Evolutionary conservation across 306 rosid genomes (phyloP), one percentile per base, ranked within the genome.

Genomic region (Quercus alba): DNA sequence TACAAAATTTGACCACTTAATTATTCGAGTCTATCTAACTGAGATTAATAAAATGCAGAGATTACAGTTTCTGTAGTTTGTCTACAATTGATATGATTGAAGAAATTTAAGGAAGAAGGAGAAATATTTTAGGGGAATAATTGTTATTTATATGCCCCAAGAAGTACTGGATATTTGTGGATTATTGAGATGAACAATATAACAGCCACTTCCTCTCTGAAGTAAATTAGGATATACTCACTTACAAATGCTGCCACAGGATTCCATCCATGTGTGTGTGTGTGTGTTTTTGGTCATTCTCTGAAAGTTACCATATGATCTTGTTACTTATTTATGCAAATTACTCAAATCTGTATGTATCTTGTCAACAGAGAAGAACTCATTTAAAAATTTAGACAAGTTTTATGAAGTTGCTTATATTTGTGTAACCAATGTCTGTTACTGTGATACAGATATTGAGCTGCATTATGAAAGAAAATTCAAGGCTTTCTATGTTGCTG

Each of bases 291-390:
- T 74, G 19, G 80, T 63, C 57, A 51, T 20, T 64, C 0, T 70
- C 75, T 80, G 78, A 56, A 75, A 67, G 14, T 49, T 49, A 49
- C 17, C 54, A 28, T 21, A 71, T 79, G 78, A 70, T 80, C 21
- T 31, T 55, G 58, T 80, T 72, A 61, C 80, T 83, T n/a, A 79
- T 79, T 66, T 41, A 5, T 73, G 88, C 84, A 81, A 85, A 85
- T 74, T 71, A 75, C 72, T 73, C 18, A 51, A 79, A 68, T 64
- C 28, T 84, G 46, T 66, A 58, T 78, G 77, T 69, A 25, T 51
- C 19, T 33, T 77, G 38, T 54, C 35, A 49, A 49, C 13, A 59
- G 57, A 75, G 82, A 73, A 54, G 56, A 49, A 49, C 54, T 72
- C 62, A 72, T 71, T 25, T 66, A 30, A 25, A 58, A 41, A 33